Percentiles rank a stretch among this genome's conserved stretches.
phyloP scores from a whole-genome alignment of 208 protist genomes.

The Entamoeba histolytica region DNA sequence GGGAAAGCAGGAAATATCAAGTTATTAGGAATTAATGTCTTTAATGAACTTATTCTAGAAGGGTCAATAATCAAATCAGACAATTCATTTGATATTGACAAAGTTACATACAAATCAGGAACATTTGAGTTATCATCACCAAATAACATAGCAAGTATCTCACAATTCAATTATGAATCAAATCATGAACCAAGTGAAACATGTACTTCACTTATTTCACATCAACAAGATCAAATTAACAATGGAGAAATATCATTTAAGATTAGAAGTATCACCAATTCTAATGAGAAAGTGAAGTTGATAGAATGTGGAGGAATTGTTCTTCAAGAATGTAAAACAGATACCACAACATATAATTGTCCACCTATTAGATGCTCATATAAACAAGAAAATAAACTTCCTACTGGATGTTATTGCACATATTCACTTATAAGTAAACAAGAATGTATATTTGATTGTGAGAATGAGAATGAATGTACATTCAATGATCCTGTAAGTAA shows the following conservation, averaged over 20 bases:
- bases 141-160: neutral
- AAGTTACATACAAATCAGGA: neutral
- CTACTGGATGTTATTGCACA: neutral
- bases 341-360: neutral
- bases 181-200: too few species aligned
- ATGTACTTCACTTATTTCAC: too few species aligned
- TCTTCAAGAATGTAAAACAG: neutral
- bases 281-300: neutral
- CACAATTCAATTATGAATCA: neutral
- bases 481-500: neutral
- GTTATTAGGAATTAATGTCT: neutral
- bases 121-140: neutral
- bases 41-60: neutral
- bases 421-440: neutral
- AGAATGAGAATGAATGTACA: neutral
- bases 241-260: too few species aligned
- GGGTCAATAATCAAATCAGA: neutral
- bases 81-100: neutral
- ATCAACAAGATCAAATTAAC: too few species aligned
- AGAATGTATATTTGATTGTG: neutral
- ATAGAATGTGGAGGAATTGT: neutral
- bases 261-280: too few species aligned
- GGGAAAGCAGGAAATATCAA: neutral
- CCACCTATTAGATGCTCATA: neutral
- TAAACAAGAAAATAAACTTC: neutral